Conservation (phyloP, 2,329 filamentous ascomycete species). For the Cladophialophora chaetospira region DNA sequence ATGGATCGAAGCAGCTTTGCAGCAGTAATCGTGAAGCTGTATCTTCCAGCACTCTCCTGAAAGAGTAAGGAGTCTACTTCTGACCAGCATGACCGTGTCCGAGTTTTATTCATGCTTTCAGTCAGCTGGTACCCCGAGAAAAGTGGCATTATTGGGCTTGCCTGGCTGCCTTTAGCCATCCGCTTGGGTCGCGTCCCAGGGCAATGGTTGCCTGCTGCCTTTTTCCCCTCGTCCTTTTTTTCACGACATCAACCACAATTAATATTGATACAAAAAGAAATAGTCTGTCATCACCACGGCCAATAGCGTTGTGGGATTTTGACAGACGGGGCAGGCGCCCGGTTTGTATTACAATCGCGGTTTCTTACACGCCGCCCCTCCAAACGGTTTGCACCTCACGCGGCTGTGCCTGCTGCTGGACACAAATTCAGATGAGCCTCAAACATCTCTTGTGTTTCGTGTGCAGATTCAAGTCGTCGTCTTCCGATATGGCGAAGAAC, state of each 20-base stretch:
- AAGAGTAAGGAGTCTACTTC: no score
- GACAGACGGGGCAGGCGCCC: neutral
- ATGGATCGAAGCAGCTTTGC: no score
- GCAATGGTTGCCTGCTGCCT: neutral
- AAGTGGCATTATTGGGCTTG: no score
- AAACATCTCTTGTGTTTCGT: neutral
- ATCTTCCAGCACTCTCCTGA: no score
- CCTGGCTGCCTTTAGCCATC: neutral
- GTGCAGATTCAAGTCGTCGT: neutral
- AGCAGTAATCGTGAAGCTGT: no score
- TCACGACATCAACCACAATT: neutral
- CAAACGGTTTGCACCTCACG: neutral
- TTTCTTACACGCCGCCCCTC: neutral
- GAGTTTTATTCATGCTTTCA: no score
- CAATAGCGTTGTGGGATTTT: neutral
- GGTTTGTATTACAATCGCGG: constrained; percentile 5
- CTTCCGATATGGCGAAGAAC: constrained; percentile 1
- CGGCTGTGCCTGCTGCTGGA: neutral
- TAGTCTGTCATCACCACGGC: neutral
- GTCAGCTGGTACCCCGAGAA: no score
- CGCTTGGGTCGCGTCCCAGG: neutral
- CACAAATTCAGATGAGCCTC: neutral
- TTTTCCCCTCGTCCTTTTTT: neutral
- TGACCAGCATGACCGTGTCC: no score
- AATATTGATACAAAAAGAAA: neutral